Evolutionary conservation across 805 yeast species (phyloP).

Genomic region (Myxozyma melibiosi): DNA sequence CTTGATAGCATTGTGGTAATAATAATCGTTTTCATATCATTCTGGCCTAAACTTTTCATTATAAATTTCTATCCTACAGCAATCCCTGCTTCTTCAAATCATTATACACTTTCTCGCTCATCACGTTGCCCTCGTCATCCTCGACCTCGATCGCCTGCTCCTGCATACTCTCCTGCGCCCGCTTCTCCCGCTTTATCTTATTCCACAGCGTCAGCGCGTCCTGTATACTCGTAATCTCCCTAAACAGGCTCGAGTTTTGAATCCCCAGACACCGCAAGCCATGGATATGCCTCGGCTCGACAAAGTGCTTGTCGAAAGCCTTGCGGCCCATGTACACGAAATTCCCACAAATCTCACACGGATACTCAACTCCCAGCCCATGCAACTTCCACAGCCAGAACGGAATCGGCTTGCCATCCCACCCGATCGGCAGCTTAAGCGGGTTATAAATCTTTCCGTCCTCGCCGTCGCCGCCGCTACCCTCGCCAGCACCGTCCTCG

Average conservation of each 20-base stretch:
- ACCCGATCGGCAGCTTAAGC: slow-evolving; percentile 71
- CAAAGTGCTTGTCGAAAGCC: slow-evolving; percentile 73
- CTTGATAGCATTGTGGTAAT: slow-evolving; percentile 5
- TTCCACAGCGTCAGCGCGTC: slow-evolving; percentile 67
- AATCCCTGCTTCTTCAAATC: slow-evolving; percentile 90
- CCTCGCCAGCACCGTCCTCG: slow-evolving; percentile 37
- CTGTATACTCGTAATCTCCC: slow-evolving; percentile 63
- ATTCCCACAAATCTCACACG: slow-evolving; percentile 88
- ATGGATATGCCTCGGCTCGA: slow-evolving; percentile 65
- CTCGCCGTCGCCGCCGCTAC: slow-evolving; percentile 42
- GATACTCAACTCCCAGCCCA: slow-evolving; percentile 71
- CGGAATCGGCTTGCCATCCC: slow-evolving; percentile 92
- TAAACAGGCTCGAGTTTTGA: slow-evolving; percentile 55
- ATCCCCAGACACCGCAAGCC: slow-evolving; percentile 80
- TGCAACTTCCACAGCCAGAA: slow-evolving; percentile 88
- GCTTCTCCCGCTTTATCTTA: slow-evolving; percentile 45
- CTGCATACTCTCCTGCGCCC: slow-evolving; percentile 46
- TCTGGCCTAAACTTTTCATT: background rate
- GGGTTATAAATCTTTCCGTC: slow-evolving; percentile 48
- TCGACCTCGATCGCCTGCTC: slow-evolving; percentile 78
- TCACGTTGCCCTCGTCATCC: slow-evolving; percentile 90
- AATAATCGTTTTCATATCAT: slow-evolving; percentile 2
- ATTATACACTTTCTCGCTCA: slow-evolving; percentile 78
- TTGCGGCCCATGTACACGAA: slow-evolving; percentile 69
- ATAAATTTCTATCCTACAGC: slow-evolving; percentile 44